These are phyloP conservation scores for Quercus suber DNA, from an alignment of 306 rosid genomes.

Conservation along the genomic window DNA sequence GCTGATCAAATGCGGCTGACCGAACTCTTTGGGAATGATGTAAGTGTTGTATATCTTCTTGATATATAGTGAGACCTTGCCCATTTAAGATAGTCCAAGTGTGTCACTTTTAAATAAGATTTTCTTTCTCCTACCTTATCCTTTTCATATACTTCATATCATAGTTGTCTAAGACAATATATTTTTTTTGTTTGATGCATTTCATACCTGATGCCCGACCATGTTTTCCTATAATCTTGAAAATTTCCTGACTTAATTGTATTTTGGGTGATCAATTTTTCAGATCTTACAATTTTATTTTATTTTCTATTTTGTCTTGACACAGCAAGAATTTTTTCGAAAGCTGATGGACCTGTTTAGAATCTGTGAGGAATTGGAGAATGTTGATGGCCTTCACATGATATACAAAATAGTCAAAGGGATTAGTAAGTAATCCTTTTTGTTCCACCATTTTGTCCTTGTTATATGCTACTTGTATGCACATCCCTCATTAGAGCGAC, in stretches of 20 bases:
- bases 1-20: slow-evolving; percentile 85
- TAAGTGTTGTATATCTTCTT: slow-evolving; percentile 45
- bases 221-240: neutral
- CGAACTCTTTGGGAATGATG: slow-evolving; percentile 76
- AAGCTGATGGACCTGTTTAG: slow-evolving; percentile 79
- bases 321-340: slow-evolving; percentile 79
- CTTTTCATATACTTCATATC: neutral
- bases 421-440: slow-evolving; percentile 67
- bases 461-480: slow-evolving; percentile 1
- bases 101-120: neutral
- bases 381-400: slow-evolving; percentile 87
- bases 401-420: slow-evolving; percentile 87
- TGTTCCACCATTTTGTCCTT: slow-evolving; percentile 6
- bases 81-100: slow-evolving; percentile 7
- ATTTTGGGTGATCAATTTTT: neutral
- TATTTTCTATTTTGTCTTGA: slow-evolving; percentile 8
- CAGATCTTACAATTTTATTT: neutral
- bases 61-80: slow-evolving; percentile 12
- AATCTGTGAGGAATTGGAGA: slow-evolving; percentile 72
- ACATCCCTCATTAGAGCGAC: slow-evolving; percentile 3
- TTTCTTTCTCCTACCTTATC: neutral
- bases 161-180: neutral
- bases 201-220: neutral
- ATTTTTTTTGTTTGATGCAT: neutral
- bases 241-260: slow-evolving; percentile 2